Evolutionary conservation across 2,329 filamentous ascomycete genomes (phyloP), one percentile per base, ranked within the genome.

Genomic region (Arthrobotrys conoides): DNA sequence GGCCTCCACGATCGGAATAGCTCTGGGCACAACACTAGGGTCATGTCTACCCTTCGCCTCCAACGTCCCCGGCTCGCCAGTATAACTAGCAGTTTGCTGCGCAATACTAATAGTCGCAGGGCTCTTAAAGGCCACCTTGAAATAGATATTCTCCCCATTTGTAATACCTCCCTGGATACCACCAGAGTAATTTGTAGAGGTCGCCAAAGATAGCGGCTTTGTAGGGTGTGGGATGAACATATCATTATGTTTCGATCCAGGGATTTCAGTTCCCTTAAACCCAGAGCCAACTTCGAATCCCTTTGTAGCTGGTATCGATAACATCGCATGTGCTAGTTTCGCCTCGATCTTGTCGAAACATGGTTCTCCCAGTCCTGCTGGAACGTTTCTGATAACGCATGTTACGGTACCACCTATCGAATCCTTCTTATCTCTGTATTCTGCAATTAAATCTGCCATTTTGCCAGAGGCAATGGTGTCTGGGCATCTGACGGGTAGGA

Each of bases 341-440:
- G 96, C 96, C 87, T 99, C 94, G 53, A 98, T 88, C 87, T 98
- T 98, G 85, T 97, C 93, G 85, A 99, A 98, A 85, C 90, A 92
- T 0, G 95, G 96, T 87, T 98, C 96, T 76, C 96, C 96, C 1
- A 98, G 88, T 0, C 95, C 95, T 48, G 90, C 89, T 30, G 95
- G 96, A 6, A 90, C 90, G 83, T 96, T 95, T 80, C 92, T 90
- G 83, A 98, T 94, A 46, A 98, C 92, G 82, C 95, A 98, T 55
- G 94, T 97, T 18, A 98, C 94, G 12, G 93, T 97, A 79, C 96
- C 96, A 76, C 96, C 96, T 81, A 97, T 97, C 86, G 92, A 95
- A 87, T 98, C 95, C 76, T 93, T 85, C 75, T 87, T 88, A 82
- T 97, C 93, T 71, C 91, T 88, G 86, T 92, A 94, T 55, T 91